Evolutionary conservation across 2,329 filamentous ascomycete genomes (phyloP).

Genomic region (Magnaporthiopsis rhizophila): DNA sequence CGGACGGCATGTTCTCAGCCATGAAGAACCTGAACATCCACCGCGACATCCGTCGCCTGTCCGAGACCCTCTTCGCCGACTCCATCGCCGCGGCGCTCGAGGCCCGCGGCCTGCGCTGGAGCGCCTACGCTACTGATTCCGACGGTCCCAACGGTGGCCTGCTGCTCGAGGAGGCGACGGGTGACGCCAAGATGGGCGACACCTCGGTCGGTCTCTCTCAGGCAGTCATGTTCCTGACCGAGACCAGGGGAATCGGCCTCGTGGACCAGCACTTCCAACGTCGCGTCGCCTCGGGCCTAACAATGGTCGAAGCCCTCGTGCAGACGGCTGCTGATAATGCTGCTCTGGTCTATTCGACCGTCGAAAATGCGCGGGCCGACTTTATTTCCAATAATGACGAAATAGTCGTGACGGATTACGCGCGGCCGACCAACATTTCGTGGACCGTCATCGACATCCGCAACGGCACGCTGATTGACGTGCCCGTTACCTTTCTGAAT

Average conservation of each 20-base stretch:
- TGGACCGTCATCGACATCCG: background rate
- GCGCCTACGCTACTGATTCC: conserved; percentile 2
- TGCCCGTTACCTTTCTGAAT: conserved; percentile 1
- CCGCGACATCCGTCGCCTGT: conserved; percentile 5
- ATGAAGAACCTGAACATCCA: conserved; percentile 7
- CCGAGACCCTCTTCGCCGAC: conserved; percentile 5
- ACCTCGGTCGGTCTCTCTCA: conserved; percentile 4
- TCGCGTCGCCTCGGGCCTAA: background rate
- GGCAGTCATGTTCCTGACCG: conserved; percentile 5
- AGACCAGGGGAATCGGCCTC: conserved; percentile 6
- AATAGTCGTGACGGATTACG: conserved; percentile 1
- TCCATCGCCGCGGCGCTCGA: conserved; percentile 1
- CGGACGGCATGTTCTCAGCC: conserved; percentile 2
- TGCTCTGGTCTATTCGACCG: background rate
- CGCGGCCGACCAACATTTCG: conserved; percentile 2
- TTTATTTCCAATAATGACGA: background rate
- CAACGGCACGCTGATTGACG: background rate
- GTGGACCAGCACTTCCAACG: conserved; percentile 7
- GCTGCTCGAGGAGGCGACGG: conserved; percentile 2
- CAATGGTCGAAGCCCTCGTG: conserved; percentile 6
- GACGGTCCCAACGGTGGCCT: background rate
- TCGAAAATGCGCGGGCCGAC: conserved; percentile 1
- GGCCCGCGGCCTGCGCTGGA: conserved; percentile 5
- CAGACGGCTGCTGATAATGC: conserved; percentile 2
- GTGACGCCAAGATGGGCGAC: conserved; percentile 5